Percentiles rank a stretch among this genome's conserved stretches.
These are phyloP conservation scores for Psidium friedrichsthalianum DNA, from an alignment of 345 rosid genomes.

Conservation along the genomic window DNA sequence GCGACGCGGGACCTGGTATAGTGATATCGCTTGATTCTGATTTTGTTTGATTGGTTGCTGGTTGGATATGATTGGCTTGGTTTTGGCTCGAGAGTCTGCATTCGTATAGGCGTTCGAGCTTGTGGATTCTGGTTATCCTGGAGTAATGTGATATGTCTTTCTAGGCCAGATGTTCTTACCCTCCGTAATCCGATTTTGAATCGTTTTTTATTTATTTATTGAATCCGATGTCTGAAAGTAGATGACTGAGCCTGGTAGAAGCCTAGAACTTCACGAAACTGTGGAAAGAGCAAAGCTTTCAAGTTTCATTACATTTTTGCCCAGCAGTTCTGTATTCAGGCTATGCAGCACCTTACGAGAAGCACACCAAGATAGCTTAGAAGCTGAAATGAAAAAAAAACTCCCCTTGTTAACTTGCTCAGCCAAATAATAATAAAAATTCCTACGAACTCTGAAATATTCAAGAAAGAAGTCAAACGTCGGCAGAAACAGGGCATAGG, in stretches of 20 bases:
- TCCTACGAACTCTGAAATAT: not conserved
- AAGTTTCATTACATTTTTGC: not conserved
- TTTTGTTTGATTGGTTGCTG: not conserved
- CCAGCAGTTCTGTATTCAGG: not conserved
- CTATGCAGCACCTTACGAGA: not conserved
- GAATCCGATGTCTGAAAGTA: not conserved
- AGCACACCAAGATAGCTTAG: not conserved
- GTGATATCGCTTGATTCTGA: not conserved
- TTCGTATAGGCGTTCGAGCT: not conserved
- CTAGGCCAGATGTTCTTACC: not conserved
- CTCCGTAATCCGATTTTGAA: not conserved
- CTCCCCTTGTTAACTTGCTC: not conserved
- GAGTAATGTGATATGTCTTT: not conserved
- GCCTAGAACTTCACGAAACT: not conserved
- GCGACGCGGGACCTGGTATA: constrained; percentile 91
- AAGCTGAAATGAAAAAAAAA: not conserved
- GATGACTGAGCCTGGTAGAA: not conserved
- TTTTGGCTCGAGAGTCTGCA: not conserved
- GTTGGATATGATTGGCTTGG: not conserved
- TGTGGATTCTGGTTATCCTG: not conserved
- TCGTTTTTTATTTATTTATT: not conserved
- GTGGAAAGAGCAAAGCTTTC: not conserved
- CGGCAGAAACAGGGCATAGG: not conserved
- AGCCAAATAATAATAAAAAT: not conserved
- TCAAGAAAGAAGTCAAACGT: not conserved